Evolutionary conservation across 192 early-diverging fungal species (phyloP).

Genomic region (Entrophospora sp.): DNA sequence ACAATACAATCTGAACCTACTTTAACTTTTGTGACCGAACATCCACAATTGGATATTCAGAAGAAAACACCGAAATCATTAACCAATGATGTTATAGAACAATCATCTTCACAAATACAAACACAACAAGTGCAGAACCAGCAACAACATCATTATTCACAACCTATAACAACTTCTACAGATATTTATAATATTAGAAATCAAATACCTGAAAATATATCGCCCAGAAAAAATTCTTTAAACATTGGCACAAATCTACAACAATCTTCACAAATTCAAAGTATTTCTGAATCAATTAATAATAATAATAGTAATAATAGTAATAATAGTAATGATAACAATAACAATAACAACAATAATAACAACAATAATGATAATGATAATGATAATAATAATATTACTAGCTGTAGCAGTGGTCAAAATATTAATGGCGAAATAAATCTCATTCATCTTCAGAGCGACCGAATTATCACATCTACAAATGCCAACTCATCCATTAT

Average conservation of each 20-base stretch:
- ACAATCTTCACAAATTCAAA: background rate
- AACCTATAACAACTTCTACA: no score
- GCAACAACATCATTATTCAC: no score
- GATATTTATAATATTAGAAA: no score
- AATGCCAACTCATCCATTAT: no score
- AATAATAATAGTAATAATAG: background rate
- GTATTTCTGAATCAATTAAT: no score
- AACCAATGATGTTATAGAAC: background rate
- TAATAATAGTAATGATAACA: background rate
- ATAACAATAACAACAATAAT: background rate
- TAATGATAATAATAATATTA: no score
- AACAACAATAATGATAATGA: background rate
- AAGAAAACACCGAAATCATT: background rate
- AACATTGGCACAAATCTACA: no score
- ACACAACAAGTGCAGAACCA: no score
- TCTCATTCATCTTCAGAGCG: no score
- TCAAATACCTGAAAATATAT: no score
- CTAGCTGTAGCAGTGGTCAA: background rate
- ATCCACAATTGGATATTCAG: conserved; percentile 4
- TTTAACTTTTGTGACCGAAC: conserved; percentile 4
- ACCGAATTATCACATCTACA: no score
- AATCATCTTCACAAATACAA: background rate
- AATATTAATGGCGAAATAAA: background rate
- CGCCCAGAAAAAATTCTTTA: no score
- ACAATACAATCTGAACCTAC: background rate